These are phyloP conservation scores for Diaporthe longicolla DNA, from an alignment of 2,329 filamentous ascomycete species.

Conservation along the genomic window DNA sequence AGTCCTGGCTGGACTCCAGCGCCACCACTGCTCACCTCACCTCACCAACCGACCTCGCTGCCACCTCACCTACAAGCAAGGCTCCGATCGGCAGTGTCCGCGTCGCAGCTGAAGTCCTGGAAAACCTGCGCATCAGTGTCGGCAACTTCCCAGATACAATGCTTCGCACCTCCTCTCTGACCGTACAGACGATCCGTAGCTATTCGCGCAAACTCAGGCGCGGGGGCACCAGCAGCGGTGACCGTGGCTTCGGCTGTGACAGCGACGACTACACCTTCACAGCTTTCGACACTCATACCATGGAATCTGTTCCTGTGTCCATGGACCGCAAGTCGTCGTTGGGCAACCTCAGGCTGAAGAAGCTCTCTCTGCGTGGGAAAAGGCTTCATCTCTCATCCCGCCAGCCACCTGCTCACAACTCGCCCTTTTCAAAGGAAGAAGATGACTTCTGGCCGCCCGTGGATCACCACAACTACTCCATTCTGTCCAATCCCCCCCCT, in stretches of 20 bases:
- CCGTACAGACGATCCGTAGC: slow-evolving; percentile 70
- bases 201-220: slow-evolving; percentile 68
- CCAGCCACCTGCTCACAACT: slow-evolving; percentile 4
- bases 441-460: slow-evolving; percentile 23
- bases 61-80: slow-evolving; percentile 26
- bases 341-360: slow-evolving; percentile 35
- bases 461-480: slow-evolving; percentile 23
- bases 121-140: slow-evolving; percentile 67
- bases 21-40: neutral
- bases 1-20: slow-evolving; percentile 43
- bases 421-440: slow-evolving; percentile 22
- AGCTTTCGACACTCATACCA: slow-evolving; percentile 24
- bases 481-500: slow-evolving; percentile 15
- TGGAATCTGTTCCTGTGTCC: neutral
- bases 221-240: slow-evolving; percentile 31
- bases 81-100: slow-evolving; percentile 56
- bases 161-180: slow-evolving; percentile 68
- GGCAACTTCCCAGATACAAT: slow-evolving; percentile 72
- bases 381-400: slow-evolving; percentile 30
- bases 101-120: slow-evolving; percentile 66
- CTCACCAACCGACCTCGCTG: neutral
- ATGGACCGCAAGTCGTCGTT: slow-evolving; percentile 34
- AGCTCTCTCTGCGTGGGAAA: slow-evolving; percentile 37
- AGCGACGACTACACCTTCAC: slow-evolving; percentile 44
- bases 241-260: slow-evolving; percentile 36